Conservation (phyloP, 2,329 filamentous ascomycete genomes). For the Botryotinia globosa region DNA sequence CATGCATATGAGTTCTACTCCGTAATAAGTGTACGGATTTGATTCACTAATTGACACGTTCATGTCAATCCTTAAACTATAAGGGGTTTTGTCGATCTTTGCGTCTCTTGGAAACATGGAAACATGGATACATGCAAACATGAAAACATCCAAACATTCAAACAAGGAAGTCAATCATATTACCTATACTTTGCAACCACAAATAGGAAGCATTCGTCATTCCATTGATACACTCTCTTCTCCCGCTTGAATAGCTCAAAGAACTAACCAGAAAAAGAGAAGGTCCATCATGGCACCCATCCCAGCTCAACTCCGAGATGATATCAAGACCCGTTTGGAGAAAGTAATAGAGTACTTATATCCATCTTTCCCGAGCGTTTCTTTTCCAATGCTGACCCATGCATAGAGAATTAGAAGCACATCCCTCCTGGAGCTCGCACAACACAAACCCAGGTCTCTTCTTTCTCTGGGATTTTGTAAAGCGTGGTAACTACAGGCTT, state of each 20-base stretch:
- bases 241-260: too few relatives aligned
- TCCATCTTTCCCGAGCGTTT: neutral
- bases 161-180: neutral
- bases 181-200: neutral
- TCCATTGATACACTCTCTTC: neutral
- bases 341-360: conserved; percentile 2
- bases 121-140: neutral
- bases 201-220: neutral
- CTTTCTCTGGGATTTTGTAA: conserved; percentile 45
- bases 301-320: conserved; percentile 9
- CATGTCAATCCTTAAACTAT: too few relatives aligned
- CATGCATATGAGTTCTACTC: neutral
- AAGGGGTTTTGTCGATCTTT: neutral
- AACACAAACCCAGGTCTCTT: conserved; percentile 36
- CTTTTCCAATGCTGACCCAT: neutral
- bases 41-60: neutral
- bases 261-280: neutral
- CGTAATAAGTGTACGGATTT: neutral
- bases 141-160: neutral
- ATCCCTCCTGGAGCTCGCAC: conserved; percentile 26
- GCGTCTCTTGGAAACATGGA: neutral
- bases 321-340: conserved; percentile 7
- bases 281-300: neutral
- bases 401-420: conserved; percentile 26
- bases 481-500: conserved; percentile 44